Evolutionary conservation across 176 grass and related monocot genomes (phyloP), one percentile per base, ranked within the genome.

Genomic region (Dendrocalamus sinicus): DNA sequence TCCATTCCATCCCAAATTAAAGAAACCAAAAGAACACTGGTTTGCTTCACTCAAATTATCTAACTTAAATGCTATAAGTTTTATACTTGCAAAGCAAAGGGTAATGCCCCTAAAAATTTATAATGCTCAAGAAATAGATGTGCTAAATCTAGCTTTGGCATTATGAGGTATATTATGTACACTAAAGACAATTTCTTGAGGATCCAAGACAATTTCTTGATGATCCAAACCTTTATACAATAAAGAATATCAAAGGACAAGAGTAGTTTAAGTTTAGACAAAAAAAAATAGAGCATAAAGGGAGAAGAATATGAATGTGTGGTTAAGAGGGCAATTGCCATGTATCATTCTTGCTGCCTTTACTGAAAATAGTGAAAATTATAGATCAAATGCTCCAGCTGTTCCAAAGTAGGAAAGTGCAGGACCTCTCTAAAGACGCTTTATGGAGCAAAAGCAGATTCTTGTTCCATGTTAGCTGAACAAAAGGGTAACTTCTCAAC

Each of bases 401-500:
- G 69, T 69, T 84, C 40, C 7, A 83, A 61, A 84, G 85, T 67
- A 51, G 70, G 61, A 84, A 88, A 55, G 37, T 88, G 76, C 61
- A 84, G 54, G 78, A 61, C 59, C 63, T 76, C 51, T 78, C 52
- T 10, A 88, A 91, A 88, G 63, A 65, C 57, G 14, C 82, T 92
- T 92, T 90, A 83, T 70, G 65, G 47, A 79, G 78, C 20, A 86
- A 90, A 84, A 95, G 90, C 88, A 81, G 85, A 90, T 95, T 95
- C 93, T 79, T 72, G 57, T 89, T 79, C 51, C 82, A 86, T 24
- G 45, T 68, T 60, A 79, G 64, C 68, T 84, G 14, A 91, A 87
- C 35, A 80, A 83, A 72, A 81, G 66, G 48, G 39, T 67, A 10
- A 47, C 37, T 45, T 66, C 48, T 48, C 37, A 58, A 82, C 61